phyloP scores from a whole-genome alignment of 208 protist species.

The Acanthamoeba triangularis region DNA sequence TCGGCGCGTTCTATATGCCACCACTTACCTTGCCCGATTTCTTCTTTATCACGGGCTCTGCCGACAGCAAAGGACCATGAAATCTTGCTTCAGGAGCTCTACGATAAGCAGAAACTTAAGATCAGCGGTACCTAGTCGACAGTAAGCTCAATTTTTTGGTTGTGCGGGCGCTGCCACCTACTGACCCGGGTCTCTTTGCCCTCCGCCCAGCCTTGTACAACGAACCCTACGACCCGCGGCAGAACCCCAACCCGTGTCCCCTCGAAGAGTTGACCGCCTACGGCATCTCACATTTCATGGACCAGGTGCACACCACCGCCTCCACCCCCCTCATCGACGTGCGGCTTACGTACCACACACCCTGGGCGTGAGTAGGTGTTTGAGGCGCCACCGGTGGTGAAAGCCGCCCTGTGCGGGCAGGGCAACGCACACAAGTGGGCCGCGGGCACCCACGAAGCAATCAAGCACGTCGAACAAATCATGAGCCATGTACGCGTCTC shows the following conservation, averaged over 20 bases:
- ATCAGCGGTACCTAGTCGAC: not conserved
- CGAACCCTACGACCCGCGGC: conserved; percentile 35
- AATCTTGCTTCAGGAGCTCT: conserved; percentile 16
- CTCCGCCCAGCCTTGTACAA: not conserved
- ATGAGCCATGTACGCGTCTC: not conserved
- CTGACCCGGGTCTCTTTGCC: not conserved
- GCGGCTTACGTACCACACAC: not conserved
- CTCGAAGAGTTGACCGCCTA: not conserved
- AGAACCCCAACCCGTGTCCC: not conserved
- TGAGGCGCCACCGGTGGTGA: conserved; percentile 35
- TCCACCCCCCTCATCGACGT: not conserved
- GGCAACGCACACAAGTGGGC: not conserved
- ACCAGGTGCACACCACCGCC: not conserved
- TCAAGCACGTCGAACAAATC: not conserved
- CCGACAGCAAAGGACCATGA: conserved; percentile 50
- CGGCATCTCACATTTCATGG: not conserved
- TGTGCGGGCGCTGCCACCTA: not conserved
- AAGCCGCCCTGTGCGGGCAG: conserved; percentile 14
- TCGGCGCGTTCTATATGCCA: not conserved
- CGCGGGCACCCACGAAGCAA: conserved; percentile 4
- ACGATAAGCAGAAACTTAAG: conserved; percentile 68
- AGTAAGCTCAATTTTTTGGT: not conserved
- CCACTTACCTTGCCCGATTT: not conserved
- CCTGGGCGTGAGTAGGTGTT: conserved; percentile 26
- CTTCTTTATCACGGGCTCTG: not conserved